Evolutionary conservation across 2,329 filamentous ascomycete species (phyloP).

Genomic region (Podosphaera aphanis): DNA sequence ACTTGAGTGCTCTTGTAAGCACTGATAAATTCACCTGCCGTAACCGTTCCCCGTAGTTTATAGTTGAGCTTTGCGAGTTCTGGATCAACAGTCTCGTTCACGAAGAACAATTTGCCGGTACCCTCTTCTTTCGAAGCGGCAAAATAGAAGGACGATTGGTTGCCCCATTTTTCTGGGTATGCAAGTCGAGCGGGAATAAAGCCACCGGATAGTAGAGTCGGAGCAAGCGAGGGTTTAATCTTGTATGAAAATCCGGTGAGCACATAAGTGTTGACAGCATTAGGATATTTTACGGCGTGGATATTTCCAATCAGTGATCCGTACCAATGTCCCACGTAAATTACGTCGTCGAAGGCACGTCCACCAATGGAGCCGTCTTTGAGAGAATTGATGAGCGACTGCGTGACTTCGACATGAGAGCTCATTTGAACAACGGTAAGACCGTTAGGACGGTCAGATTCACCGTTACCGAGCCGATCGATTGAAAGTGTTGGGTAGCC

Average conservation of each 20-base stretch:
- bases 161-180: not conserved
- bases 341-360: constrained; percentile 8
- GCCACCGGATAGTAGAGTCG: not conserved
- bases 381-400: constrained; percentile 6
- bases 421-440: constrained; percentile 8
- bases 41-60: not conserved
- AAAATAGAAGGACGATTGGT: not conserved
- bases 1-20: not conserved
- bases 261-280: constrained; percentile 10
- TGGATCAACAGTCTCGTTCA: not conserved
- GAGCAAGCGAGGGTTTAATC: not conserved
- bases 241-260: constrained; percentile 10
- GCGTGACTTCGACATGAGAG: constrained; percentile 10
- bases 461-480: constrained; percentile 12
- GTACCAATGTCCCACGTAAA: constrained; percentile 12
- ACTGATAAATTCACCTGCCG: not conserved
- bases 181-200: not conserved
- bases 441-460: constrained; percentile 9
- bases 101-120: not conserved
- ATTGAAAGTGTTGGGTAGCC: constrained; percentile 13
- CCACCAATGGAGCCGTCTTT: not conserved
- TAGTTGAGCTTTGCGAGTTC: not conserved
- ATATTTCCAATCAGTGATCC: constrained; percentile 11
- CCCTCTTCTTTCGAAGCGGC: not conserved
- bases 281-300: constrained; percentile 10